phyloP scores from a whole-genome alignment of 2,329 filamentous ascomycete species.

The Zarea fungicola region DNA sequence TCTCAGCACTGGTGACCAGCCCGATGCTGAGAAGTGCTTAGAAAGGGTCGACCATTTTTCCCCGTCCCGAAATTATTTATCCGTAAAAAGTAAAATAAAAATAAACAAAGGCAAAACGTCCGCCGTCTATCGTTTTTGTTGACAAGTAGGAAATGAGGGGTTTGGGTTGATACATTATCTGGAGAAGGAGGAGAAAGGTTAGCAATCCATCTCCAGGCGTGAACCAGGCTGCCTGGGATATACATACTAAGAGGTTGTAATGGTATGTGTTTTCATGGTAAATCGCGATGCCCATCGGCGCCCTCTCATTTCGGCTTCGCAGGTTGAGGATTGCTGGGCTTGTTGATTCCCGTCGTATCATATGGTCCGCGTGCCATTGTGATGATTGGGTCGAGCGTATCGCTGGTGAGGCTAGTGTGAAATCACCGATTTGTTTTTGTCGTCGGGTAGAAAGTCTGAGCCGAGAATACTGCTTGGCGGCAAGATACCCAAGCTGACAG shows the following conservation, averaged over 20 bases:
- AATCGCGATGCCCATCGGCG: not conserved
- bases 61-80: not conserved
- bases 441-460: too few species aligned
- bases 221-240: not conserved
- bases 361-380: constrained; percentile 14
- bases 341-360: constrained; percentile 14
- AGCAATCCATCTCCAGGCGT: not conserved
- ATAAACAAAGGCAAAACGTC: constrained; percentile 7
- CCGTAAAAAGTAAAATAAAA: not conserved
- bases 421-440: too few species aligned
- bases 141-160: constrained; percentile 9
- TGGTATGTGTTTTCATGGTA: not conserved
- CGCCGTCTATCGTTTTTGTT: constrained; percentile 10
- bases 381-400: not conserved
- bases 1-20: constrained; percentile 3
- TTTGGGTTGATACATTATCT: constrained; percentile 9
- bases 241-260: constrained; percentile 4
- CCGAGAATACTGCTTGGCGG: not conserved
- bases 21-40: not conserved
- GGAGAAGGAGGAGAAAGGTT: not conserved
- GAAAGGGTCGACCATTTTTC: not conserved
- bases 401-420: not conserved
- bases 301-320: constrained; percentile 11
- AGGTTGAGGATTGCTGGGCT: constrained; percentile 13
- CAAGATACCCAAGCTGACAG: too few species aligned